Evolutionary conservation across 441 rosid species (phyloP), one percentile per base, ranked within the genome.

Genomic region (Omphalea diandra): DNA sequence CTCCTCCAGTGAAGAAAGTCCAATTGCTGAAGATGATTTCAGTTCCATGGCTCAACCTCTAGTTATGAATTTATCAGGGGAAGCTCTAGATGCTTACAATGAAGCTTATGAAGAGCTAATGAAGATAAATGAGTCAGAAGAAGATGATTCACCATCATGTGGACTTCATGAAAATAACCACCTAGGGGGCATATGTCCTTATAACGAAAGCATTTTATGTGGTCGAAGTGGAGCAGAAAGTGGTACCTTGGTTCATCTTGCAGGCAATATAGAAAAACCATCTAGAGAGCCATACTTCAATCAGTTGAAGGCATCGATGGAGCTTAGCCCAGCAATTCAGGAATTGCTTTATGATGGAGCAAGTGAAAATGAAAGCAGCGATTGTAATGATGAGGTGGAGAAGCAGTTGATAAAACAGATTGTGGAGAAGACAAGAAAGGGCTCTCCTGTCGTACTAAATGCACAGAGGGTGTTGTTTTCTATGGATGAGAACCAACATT

Each of bases 381-480:
- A 82, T 35, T 73, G 73, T 24, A 86, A 84, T 58, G 87, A 73
- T 69, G 97, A 88, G 75, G 79, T 84, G 77, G 89, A 86, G 85
- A 83, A n/a, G n/a, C n/a, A 78, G 65, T 64, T 94, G 78, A 94
- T 91, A 67, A 79, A 87, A 74, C 94, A 88, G 76, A 88, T 91
- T 73, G 89, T 91, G 63, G 94, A 94, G 86, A 86, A 86, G 78
- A 87, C 90, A 55, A 94, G 81, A 83, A 84, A 82, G 81, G 96
- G 96, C 26, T 86, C 90, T 62, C 91, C 94, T 24, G 90, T 69
- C 29, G 77, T 91, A 80, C 46, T 87, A 65, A 87, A 89, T 70
- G 98, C 95, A 46, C 97, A 86, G 75, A 84, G 76, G 27, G 40
- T 81, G 74, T 56, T 91, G 66, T 80, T 82, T 69, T 82, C 84